These are phyloP conservation scores for Pilobolus umbonatus DNA, from an alignment of 192 early-diverging fungal genomes.

Conservation along the genomic window DNA sequence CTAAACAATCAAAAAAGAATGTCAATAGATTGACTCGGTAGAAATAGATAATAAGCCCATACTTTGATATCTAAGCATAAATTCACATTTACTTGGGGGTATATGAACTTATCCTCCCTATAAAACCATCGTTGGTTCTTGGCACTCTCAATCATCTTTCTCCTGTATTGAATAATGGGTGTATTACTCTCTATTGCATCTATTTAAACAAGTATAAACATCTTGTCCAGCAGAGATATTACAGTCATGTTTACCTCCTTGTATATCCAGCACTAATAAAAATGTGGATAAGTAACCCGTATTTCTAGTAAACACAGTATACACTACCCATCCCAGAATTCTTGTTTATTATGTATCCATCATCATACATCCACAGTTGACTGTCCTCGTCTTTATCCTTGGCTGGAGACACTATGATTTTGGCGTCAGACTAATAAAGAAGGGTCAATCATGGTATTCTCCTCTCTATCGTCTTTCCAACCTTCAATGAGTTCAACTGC, in stretches of 20 bases:
- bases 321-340: conserved; percentile 31
- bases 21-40: too few relatives aligned
- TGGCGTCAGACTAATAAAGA: conserved; percentile 15
- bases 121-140: conserved; percentile 35
- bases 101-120: conserved; percentile 32
- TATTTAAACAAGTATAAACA: not conserved
- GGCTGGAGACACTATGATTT: conserved; percentile 21
- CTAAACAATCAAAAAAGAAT: conserved; percentile 2
- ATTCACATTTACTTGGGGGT: conserved; percentile 27
- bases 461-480: conserved; percentile 7
- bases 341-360: conserved; percentile 33
- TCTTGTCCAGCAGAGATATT: not conserved
- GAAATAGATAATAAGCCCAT: conserved; percentile 4
- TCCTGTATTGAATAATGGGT: conserved; percentile 30
- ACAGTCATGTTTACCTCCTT: conserved; percentile 18
- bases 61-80: conserved; percentile 34
- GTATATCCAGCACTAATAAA: conserved; percentile 21
- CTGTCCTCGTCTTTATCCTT: conserved; percentile 20
- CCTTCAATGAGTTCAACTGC: conserved; percentile 25
- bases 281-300: too few relatives aligned
- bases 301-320: too few relatives aligned
- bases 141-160: conserved; percentile 27
- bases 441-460: not conserved
- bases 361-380: conserved; percentile 34
- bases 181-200: conserved; percentile 18